phyloP scores from a whole-genome alignment of 176 grass and related monocot species.

The Bromus sterilis region DNA sequence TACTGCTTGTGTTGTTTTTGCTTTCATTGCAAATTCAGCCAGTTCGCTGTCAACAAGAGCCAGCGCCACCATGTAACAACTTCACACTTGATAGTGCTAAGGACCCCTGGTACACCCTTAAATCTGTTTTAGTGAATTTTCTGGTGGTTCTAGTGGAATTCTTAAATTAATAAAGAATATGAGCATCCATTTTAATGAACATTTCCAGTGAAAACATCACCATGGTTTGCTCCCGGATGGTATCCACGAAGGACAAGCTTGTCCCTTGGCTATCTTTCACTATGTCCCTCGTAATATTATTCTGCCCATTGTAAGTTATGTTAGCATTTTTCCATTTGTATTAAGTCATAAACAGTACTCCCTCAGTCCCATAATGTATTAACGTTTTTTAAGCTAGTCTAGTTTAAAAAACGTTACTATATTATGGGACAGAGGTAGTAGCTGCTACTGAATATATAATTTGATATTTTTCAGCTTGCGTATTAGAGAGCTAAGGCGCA shows the following conservation, averaged over 20 bases:
- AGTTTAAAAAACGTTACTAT: too few relatives aligned
- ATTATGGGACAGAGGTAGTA: too few relatives aligned
- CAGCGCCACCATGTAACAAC: background rate
- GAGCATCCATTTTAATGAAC: background rate
- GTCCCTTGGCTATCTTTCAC: background rate
- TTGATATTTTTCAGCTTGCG: background rate
- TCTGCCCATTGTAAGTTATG: background rate
- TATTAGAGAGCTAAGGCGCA: background rate
- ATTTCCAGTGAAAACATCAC: background rate
- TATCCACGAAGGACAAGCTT: background rate
- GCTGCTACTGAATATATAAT: background rate
- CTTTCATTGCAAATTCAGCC: background rate
- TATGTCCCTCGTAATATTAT: background rate
- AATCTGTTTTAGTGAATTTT: background rate
- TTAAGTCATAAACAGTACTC: background rate
- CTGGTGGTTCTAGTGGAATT: background rate
- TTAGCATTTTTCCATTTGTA: background rate
- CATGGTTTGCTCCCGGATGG: background rate
- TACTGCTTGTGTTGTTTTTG: background rate
- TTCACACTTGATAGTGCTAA: background rate
- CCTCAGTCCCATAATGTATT: too few relatives aligned
- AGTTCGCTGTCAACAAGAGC: background rate
- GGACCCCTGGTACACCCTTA: background rate
- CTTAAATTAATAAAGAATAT: background rate
- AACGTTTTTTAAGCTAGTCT: too few relatives aligned